Base-by-base conservation (phyloP, 495 filamentous ascomycete species). In the Cercophora samala region DNA sequence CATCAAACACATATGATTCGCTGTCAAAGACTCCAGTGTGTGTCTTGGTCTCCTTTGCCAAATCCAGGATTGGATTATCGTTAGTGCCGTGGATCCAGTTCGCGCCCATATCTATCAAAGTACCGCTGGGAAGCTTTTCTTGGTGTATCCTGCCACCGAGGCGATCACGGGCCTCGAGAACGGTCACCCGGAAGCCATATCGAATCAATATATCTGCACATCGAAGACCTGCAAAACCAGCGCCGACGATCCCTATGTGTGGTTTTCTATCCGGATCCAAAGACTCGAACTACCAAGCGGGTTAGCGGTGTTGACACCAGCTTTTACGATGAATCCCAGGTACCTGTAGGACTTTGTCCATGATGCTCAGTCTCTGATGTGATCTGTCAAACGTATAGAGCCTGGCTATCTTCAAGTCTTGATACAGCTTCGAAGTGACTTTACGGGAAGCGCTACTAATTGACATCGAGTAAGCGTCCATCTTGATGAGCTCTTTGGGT, bases 31-130 rank as follows among this genome's bases (percentile, higher is more conserved):
- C 81, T 65, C 88, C 83, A 17, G 86, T 79, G 1, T 76, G 67
- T 0, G 91, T 92, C 3, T 83, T 76, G 0, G 90, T 92, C 71
- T 87, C 78, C 68, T 86, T 83, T 17, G 92, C 93, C 32, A 99
- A 82, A 42, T 90, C 84, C 63, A 90, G 76, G 54, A 99, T 93
- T 5, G 95, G 93, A 73, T 97, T 99, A 60, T 90, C 78, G 1
- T 88, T 84, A 0, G 90, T 90, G 46, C 95, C 95, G 76, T 98
- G 94, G 25, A 97, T 96, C 94, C 94, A 97, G 73, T 97, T 98
- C 6, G 94, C 89, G 5, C 94, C 94, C 22, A 92, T 90, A 70
- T 83, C 81, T 15, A 85, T 75, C n/a, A 82, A 66, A 19, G 84
- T 80, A 8, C 79, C 82, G 22, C 79, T 80, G 4, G 82, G 77